Percentiles rank a stretch among this genome's conserved stretches.
Evolutionary conservation across 768 basidiomycete species (phyloP).

Genomic region (Astraeus odoratus): DNA sequence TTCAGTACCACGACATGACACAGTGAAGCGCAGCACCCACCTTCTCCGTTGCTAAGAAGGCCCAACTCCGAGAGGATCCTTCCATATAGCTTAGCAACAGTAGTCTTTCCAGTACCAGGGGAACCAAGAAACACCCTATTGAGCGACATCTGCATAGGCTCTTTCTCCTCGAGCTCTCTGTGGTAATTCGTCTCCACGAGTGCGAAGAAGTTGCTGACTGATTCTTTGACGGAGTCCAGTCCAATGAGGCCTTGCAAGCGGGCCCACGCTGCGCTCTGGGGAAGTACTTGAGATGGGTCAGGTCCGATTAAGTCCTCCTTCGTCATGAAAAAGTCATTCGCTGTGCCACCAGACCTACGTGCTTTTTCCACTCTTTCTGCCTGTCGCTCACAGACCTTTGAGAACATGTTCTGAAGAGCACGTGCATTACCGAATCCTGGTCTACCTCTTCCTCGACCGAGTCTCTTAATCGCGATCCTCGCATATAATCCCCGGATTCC

Average conservation of each 20-base stretch:
- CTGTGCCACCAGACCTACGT: conserved; percentile 30
- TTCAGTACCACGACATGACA: neutral
- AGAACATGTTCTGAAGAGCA: conserved; percentile 46
- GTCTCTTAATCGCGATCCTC: conserved; percentile 50
- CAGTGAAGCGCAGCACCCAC: conserved; percentile 24
- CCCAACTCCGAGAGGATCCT: conserved; percentile 53
- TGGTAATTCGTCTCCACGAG: conserved; percentile 48
- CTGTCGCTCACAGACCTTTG: conserved; percentile 44
- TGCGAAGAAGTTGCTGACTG: conserved; percentile 41
- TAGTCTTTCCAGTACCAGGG: conserved; percentile 69
- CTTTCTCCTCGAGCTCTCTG: conserved; percentile 51
- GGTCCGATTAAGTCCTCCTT: conserved; percentile 61
- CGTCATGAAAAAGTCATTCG: conserved; percentile 46
- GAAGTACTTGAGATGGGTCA: conserved; percentile 45
- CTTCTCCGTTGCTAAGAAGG: conserved; percentile 69
- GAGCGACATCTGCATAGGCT: conserved; percentile 47
- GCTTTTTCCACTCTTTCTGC: conserved; percentile 40
- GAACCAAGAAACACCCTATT: conserved; percentile 63
- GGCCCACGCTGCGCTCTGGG: conserved; percentile 42
- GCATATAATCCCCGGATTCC: conserved; percentile 47
- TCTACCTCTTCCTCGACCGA: conserved; percentile 53
- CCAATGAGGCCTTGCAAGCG: conserved; percentile 49
- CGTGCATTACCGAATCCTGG: conserved; percentile 66
- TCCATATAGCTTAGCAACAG: conserved; percentile 62
- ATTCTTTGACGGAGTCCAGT: conserved; percentile 49